A percentile compares a stretch with the other conserved stretches of the same genome.
Conservation (phyloP, 257 asterid species). For the Verbascum thapsus region DNA sequence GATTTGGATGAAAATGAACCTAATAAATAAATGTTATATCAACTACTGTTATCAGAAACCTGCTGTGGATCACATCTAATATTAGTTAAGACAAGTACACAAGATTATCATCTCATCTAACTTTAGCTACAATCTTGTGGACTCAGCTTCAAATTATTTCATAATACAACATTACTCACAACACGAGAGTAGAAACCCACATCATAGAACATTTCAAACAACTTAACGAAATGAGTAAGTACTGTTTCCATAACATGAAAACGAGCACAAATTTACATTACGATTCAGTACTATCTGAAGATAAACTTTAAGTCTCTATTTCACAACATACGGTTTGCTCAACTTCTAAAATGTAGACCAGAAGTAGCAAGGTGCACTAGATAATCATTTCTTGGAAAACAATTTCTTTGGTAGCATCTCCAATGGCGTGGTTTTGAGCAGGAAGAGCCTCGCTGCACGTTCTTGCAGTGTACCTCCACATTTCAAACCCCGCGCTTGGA, state of each 20-base stretch:
- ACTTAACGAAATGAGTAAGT: background rate
- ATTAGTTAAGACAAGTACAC: too few relatives aligned
- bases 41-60: too few relatives aligned
- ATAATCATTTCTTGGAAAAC: conserved; percentile 73
- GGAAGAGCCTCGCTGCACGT: conserved; percentile 83
- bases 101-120: too few relatives aligned
- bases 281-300: conserved; percentile 15
- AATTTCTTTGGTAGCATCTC: conserved; percentile 89
- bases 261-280: conserved; percentile 2
- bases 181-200: too few relatives aligned
- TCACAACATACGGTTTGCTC: background rate
- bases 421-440: conserved; percentile 54
- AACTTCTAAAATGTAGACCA: conserved; percentile 8
- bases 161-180: too few relatives aligned
- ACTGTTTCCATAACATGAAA: background rate
- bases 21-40: too few relatives aligned
- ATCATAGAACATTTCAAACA: background rate
- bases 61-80: too few relatives aligned
- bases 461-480: conserved; percentile 88
- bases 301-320: background rate
- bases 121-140: too few relatives aligned
- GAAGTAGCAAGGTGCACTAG: background rate
- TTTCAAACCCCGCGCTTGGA: conserved; percentile 73
- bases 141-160: too few relatives aligned
- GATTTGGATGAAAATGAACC: too few relatives aligned